Evolutionary conservation across 2,329 filamentous ascomycete genomes (phyloP).

Genomic region (Arthrobotrys musiformis): DNA sequence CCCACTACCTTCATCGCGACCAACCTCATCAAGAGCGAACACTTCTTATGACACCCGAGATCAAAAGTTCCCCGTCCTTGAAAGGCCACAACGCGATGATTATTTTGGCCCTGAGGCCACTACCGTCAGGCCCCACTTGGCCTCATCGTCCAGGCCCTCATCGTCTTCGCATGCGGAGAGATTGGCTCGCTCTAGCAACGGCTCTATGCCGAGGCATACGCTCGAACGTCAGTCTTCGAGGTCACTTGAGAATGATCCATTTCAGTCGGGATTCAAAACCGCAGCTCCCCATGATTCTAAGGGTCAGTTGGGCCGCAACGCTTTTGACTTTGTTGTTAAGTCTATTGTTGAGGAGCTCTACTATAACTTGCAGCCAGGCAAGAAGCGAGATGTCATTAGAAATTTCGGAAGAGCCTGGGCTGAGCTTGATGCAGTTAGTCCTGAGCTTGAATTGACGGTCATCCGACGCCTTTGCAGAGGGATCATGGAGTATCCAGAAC

Average conservation of each 20-base stretch:
- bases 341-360: constrained; percentile 28
- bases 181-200: constrained; percentile 3
- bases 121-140: not conserved
- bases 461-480: constrained; percentile 25
- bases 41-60: not conserved
- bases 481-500: constrained; percentile 10
- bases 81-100: not conserved
- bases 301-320: constrained; percentile 24
- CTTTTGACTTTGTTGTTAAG: constrained; percentile 33
- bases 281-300: constrained; percentile 32
- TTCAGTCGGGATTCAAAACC: constrained; percentile 37
- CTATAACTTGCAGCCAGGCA: constrained; percentile 9
- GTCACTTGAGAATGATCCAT: constrained; percentile 30
- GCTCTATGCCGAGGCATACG: constrained; percentile 6
- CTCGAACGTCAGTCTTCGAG: constrained; percentile 2
- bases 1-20: constrained; percentile 2
- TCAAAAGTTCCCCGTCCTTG: not conserved
- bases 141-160: constrained; percentile 8
- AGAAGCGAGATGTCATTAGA: constrained; percentile 25
- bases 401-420: constrained; percentile 33
- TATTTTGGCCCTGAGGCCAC: constrained; percentile 6
- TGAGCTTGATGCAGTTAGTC: constrained; percentile 35
- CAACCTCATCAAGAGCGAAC: not conserved
- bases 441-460: constrained; percentile 35
- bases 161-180: not conserved